Conservation (phyloP, 768 basidiomycete species). For the Mrakia gelida region DNA sequence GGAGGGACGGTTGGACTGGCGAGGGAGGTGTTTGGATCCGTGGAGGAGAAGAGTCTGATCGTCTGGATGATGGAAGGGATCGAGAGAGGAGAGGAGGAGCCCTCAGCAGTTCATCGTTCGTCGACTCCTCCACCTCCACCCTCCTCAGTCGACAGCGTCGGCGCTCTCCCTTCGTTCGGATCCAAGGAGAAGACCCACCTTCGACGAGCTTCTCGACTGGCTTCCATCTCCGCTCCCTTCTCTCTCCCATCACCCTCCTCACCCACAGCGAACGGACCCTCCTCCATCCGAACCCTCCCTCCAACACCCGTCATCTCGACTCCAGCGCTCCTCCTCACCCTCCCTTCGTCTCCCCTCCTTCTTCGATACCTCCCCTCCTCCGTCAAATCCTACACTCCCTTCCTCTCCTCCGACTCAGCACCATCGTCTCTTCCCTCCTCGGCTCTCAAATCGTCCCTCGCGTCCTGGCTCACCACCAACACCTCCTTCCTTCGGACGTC, state of each 20-base stretch:
- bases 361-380: conserved; percentile 62
- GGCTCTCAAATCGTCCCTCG: conserved; percentile 52
- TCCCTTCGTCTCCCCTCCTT: conserved; percentile 80
- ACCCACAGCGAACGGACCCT: conserved; percentile 37
- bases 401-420: conserved; percentile 56
- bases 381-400: conserved; percentile 76
- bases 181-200: conserved; percentile 12
- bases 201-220: conserved; percentile 45
- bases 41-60: conserved; percentile 9
- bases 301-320: conserved; percentile 53
- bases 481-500: conserved; percentile 33
- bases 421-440: conserved; percentile 45
- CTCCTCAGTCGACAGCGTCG: conserved; percentile 1
- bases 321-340: conserved; percentile 58
- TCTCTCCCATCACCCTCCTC: conserved; percentile 35
- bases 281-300: neutral
- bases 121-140: conserved; percentile 54
- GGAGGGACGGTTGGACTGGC: conserved; percentile 58
- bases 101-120: conserved; percentile 48
- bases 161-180: neutral
- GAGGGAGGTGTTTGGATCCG: conserved; percentile 55
- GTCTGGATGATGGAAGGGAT: conserved; percentile 22
- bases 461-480: conserved; percentile 63
- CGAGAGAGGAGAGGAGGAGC: conserved; percentile 26
- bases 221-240: conserved; percentile 40